Conservation (phyloP, 331 rosid species). For the Quercus lobata region DNA sequence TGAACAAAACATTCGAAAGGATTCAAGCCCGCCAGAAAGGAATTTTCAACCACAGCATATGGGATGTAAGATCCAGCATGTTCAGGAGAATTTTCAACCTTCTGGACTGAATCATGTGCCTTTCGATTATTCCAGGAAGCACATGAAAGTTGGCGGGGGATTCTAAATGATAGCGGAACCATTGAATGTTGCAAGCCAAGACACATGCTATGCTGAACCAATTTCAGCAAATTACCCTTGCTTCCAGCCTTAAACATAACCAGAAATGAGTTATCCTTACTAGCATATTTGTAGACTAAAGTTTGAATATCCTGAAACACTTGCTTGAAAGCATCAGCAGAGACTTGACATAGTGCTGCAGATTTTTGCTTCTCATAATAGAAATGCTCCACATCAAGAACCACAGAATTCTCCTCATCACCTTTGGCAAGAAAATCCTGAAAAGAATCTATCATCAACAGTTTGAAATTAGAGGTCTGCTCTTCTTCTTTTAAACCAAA, state of each 20-base stretch:
- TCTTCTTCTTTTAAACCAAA: conserved; percentile 80
- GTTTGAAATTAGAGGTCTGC: conserved; percentile 50
- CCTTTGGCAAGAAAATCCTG: conserved; percentile 43
- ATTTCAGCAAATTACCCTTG: conserved; percentile 81
- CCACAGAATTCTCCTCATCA: conserved; percentile 27
- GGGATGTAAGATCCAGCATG: conserved; percentile 65
- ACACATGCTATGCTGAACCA: conserved; percentile 91
- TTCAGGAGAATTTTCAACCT: conserved; percentile 35
- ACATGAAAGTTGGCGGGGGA: conserved; percentile 76
- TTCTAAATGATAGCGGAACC: conserved; percentile 58
- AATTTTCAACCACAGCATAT: conserved; percentile 72
- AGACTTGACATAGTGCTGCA: conserved; percentile 66
- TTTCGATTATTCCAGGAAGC: conserved; percentile 78
- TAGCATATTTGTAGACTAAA: conserved; percentile 60
- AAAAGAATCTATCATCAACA: conserved; percentile 52
- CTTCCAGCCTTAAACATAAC: conserved; percentile 92
- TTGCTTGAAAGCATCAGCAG: conserved; percentile 81
- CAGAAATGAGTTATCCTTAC: conserved; percentile 57
- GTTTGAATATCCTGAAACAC: conserved; percentile 72
- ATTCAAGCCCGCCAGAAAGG: conserved; percentile 82
- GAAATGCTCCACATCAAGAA: conserved; percentile 44
- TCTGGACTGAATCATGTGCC: conserved; percentile 23
- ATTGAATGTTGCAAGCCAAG: conserved; percentile 92
- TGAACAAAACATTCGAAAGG: conserved; percentile 93
- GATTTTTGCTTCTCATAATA: conserved; percentile 67